Base-by-base conservation (phyloP, 805 yeast genomes). In the Pichia ethanolica region DNA sequence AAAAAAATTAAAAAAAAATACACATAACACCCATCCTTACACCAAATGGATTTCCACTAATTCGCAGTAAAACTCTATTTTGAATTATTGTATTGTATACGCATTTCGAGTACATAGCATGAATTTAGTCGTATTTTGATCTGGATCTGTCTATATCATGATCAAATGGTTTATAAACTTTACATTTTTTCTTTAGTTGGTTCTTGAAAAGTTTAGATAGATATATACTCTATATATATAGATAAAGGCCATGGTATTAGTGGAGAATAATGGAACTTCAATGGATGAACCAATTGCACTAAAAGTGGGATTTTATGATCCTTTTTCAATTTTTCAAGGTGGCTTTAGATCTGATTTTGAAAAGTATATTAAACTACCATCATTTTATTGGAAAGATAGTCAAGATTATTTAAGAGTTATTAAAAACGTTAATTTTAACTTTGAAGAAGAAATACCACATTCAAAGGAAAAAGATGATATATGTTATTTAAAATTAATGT, bases 301-400 rank as follows among this genome's bases (percentile, higher is more conserved):
- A 10, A 53, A 59, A 14, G 66, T 83, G 14, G 86, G 87, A 5
- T 86, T 77, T 62, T 85, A 82, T 59, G 95, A 88, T 55, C 96
- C 96, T 1, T 84, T 83, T 59, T 73, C 76, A 30, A 74, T 82
- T 1, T 79, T 71, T 56, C 71, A 75, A 3, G 51, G 54, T 10
- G 60, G 66, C 39, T 61, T 85, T 14, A 58, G 70, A 51, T 58
- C 64, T 3, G 75, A 72, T 9, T 61, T 86, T 14, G 65, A 63
- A 25, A 46, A 71, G 11, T 71, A 73, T 46, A 68, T 83, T 3
- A 83, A 81, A 3, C 68, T 87, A 32, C 74, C 81, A 3, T 82
- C 83, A 46, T 68, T 88, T 30, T 89, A 85, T 59, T 86, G 95
- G 93, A 77, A 74, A 54, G 64, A 69, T 45, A 63, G 73, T 14